A percentile compares a stretch with the other conserved stretches of the same genome.
These are phyloP conservation scores for Aspergillus tubingensis DNA, from an alignment of 2,329 filamentous ascomycete species.

Conservation along the genomic window DNA sequence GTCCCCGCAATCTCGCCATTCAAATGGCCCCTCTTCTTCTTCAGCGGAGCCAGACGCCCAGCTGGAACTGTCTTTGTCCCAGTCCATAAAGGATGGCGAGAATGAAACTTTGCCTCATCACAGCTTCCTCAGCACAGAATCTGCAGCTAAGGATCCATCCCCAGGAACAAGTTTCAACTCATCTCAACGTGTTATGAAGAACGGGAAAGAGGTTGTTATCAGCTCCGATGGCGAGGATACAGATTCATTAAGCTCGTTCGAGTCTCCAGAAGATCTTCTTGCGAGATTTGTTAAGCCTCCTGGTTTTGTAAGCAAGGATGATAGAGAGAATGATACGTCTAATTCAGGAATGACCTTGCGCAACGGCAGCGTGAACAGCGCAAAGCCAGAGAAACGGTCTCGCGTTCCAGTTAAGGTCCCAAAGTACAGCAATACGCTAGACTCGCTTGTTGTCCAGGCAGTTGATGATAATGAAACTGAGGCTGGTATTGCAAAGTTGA, in stretches of 20 bases:
- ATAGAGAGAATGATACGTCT: conserved; percentile 7
- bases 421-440: conserved; percentile 66
- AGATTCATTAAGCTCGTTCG: conserved; percentile 58
- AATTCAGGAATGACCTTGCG: conserved; percentile 16
- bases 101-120: conserved; percentile 14
- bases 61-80: conserved; percentile 19
- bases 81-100: conserved; percentile 11
- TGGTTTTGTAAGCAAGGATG: conserved; percentile 15
- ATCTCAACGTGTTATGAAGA: conserved; percentile 58
- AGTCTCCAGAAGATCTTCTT: conserved; percentile 57
- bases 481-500: conserved; percentile 50
- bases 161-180: conserved; percentile 27
- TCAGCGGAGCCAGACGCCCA: conserved; percentile 17
- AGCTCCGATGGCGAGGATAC: conserved; percentile 73
- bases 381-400: conserved; percentile 16
- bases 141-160: conserved; percentile 17
- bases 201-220: conserved; percentile 57
- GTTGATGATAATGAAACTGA: conserved; percentile 61
- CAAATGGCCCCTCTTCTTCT: conserved; percentile 20
- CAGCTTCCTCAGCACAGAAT: conserved; percentile 22
- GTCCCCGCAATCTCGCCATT: conserved; percentile 28
- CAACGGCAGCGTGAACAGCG: conserved; percentile 22
- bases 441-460: conserved; percentile 62
- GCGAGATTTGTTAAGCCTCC: conserved; percentile 25
- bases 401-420: conserved; percentile 25